Evolutionary conservation across 2,329 filamentous ascomycete species (phyloP), one percentile per base, ranked within the genome.

Genomic region (Seiridium unicorne): DNA sequence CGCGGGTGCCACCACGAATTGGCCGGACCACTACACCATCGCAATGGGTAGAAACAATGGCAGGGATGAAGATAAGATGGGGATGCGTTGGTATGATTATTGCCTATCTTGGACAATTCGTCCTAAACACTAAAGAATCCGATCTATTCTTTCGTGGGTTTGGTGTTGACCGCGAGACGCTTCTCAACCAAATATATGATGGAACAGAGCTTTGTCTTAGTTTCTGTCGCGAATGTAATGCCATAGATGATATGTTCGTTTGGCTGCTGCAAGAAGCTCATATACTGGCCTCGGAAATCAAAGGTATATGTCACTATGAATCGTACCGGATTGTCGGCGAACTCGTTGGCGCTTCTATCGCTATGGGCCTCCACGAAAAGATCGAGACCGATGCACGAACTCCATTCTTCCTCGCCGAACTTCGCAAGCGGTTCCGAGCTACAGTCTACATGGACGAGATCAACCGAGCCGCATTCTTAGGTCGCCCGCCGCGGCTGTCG

Each of bases 351-450:
- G 64, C 71, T 0, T 66, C 70, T 3, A 64, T 75, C 11, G 66
- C 69, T 4, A 70, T 74, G 69, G 73, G 72, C 3, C 65, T 73
- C 0, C 73, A 75, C 51, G 66, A 71, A 36, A 67, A 69, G 6
- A 64, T 69, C 34, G 68, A 68, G 57, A 59, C 66, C 53, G 67
- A 64, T 48, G 64, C 66, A 13, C 63, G 59, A 4, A 59, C 73
- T 13, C 72, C 72, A 0, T 70, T 74, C 58, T 74, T 74, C 54
- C 62, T 74, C 3, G 64, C 67, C 10, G 69, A 75, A 55, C 48
- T 65, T 42, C 69, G 72, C 44, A 72, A 69, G 47, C 59, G 66
- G n/a, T 55, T 66, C 9, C 65, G 70, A 11, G 51, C 63, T 4
- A 57, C 58, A 1, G 65, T 68, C 3, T 74, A 75, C 59, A 67